These are phyloP conservation scores for Zea mays DNA, from an alignment of 176 grass and related monocot species.

Conservation along the genomic window DNA sequence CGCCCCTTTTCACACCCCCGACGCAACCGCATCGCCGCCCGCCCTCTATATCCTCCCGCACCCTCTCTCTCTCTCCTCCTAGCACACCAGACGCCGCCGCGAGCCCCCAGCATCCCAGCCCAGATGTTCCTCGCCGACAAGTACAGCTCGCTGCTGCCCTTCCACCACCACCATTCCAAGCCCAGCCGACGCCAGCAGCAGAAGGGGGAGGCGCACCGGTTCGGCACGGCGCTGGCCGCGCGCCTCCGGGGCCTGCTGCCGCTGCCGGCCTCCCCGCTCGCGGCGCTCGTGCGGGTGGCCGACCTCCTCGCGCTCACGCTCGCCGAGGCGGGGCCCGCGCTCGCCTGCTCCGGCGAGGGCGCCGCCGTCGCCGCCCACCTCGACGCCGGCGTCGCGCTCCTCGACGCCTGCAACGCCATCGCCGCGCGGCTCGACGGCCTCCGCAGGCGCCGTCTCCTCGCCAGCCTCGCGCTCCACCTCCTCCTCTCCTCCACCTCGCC, in stretches of 20 bases:
- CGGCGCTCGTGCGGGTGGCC: conserved; percentile 41
- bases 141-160: conserved; percentile 41
- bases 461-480: conserved; percentile 67
- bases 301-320: conserved; percentile 60
- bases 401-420: conserved; percentile 71
- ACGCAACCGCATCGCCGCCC: conserved; percentile 20
- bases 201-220: conserved; percentile 5
- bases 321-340: conserved; percentile 28
- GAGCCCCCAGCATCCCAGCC: background rate
- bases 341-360: background rate
- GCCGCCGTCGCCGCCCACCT: conserved; percentile 37
- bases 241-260: conserved; percentile 40
- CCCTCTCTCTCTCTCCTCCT: background rate
- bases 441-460: conserved; percentile 58
- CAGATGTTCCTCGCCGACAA: conserved; percentile 76
- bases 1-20: conserved; percentile 17
- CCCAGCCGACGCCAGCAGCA: background rate
- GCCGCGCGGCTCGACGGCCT: conserved; percentile 50
- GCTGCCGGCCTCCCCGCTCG: conserved; percentile 38
- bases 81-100: background rate
- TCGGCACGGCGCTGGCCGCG: conserved; percentile 33
- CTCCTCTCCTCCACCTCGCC: conserved; percentile 22
- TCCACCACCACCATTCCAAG: conserved; percentile 8
- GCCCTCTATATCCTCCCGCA: conserved; percentile 18
- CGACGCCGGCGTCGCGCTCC: conserved; percentile 58